Evolutionary conservation across 768 basidiomycete species (phyloP), one percentile per base, ranked within the genome.

Genomic region (Tricholoma furcatifolium): DNA sequence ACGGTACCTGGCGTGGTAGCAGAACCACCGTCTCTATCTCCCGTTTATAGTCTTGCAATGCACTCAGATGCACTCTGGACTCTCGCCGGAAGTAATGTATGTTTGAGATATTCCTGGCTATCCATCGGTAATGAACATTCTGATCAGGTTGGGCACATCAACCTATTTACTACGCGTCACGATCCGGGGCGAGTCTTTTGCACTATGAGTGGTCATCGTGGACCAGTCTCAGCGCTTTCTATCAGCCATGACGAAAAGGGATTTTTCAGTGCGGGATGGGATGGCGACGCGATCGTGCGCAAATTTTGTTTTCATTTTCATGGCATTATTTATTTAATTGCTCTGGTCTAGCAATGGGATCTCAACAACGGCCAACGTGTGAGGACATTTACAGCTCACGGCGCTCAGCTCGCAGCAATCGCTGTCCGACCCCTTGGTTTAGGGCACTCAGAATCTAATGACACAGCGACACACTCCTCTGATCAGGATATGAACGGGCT

Each of bases 21-120:
- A 21, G 82, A 83, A 18, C 84, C 85, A 35, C 60, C 73, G 18
- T 61, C 74, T 18, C 66, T 82, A 41, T 81, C 84, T 18, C 87
- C 96, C 9, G 92, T 97, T 15, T 93, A 94, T 68, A 95, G 93
- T 63, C 76, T 99, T 65, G 84, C 84, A 8, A 86, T 94, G 76
- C 94, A 98, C 50, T 87, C 88, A 3, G 94, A 98, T 67, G 97
- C 91, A 11, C 72, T 99, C 8, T 99, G 94, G 93, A 80, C 87
- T 15, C 75, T 98, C 51, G 85, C 90, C 20, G 97, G 97, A 12
- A 89, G 87, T 32, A 81, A 91, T 61, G 94, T 95, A 69, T 57
- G 85, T 57, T 52, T 49, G 34, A 49, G 52, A 56, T 45, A 57
- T 60, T 41, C n/a, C 43, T 36, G 49, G 9, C 23, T 43, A 43